These are phyloP conservation scores for Pythium grandisporangium DNA, from an alignment of 352 stramenopile genomes.

Conservation along the genomic window DNA sequence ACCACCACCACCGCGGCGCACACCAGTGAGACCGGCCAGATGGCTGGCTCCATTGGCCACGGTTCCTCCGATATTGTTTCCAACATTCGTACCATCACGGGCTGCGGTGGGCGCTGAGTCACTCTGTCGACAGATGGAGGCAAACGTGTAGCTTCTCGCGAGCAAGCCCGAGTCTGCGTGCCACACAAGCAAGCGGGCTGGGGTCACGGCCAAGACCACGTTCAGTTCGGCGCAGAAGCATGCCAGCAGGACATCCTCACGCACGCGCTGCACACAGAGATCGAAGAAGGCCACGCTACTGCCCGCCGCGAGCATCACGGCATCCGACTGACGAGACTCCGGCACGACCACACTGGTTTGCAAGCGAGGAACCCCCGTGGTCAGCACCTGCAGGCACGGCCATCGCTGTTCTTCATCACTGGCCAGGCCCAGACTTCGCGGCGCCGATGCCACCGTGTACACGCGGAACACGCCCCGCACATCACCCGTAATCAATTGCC, in stretches of 20 bases:
- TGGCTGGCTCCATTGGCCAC: too few relatives aligned
- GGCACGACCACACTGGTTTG: conserved; percentile 23
- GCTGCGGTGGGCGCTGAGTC: conserved; percentile 5
- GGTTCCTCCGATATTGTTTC: conserved; percentile 1
- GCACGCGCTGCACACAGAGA: conserved; percentile 38
- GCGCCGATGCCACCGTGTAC: too few relatives aligned
- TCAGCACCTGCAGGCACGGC: conserved; percentile 9
- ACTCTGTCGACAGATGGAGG: conserved; percentile 18
- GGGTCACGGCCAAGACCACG: conserved; percentile 42
- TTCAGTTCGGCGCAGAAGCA: conserved; percentile 48
- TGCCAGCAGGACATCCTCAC: conserved; percentile 56
- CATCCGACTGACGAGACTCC: conserved; percentile 33
- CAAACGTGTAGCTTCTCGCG: conserved; percentile 47
- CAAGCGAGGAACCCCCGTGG: background rate
- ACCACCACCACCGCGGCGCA: too few relatives aligned
- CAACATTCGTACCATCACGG: conserved; percentile 1
- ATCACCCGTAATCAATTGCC: conserved; percentile 53
- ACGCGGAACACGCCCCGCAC: conserved; percentile 22
- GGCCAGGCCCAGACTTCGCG: too few relatives aligned
- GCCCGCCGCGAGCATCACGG: conserved; percentile 33
- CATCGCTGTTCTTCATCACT: conserved; percentile 2
- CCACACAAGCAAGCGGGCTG: conserved; percentile 50
- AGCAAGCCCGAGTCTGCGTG: conserved; percentile 34
- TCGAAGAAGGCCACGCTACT: conserved; percentile 42
- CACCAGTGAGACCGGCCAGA: too few relatives aligned